These are phyloP conservation scores for Rhodamnia rubescens DNA, from an alignment of 345 rosid genomes.

Conservation along the genomic window DNA sequence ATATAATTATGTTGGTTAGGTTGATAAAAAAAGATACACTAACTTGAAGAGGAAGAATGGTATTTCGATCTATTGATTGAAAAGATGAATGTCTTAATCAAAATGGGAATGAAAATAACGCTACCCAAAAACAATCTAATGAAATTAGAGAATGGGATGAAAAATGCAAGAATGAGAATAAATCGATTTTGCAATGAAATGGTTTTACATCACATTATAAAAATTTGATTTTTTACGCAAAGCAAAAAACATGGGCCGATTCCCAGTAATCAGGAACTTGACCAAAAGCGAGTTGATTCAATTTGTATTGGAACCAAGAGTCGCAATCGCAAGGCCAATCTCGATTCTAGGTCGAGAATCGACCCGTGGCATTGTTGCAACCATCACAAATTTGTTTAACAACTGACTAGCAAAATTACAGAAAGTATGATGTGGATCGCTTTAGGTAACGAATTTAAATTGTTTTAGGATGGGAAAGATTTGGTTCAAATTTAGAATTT, in stretches of 20 bases:
- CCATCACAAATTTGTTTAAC: neutral
- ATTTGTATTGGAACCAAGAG: neutral
- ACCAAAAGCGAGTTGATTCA: neutral
- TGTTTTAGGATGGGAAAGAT: neutral
- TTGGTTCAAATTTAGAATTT: neutral
- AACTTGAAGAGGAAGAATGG: no score
- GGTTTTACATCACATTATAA: neutral
- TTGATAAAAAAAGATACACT: no score
- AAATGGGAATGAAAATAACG: no score
- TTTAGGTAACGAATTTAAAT: neutral
- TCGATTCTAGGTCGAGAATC: neutral
- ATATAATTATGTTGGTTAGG: no score
- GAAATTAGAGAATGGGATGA: neutral
- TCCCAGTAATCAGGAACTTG: rapidly evolving
- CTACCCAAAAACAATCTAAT: neutral
- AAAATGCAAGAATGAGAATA: neutral
- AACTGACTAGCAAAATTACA: neutral
- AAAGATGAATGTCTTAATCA: no score
- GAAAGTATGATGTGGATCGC: neutral
- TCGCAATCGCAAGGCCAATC: no score
- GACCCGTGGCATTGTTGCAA: neutral
- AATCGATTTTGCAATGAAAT: neutral
- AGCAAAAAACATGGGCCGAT: neutral
- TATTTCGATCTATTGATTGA: no score
- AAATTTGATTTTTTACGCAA: neutral